Conservation (phyloP, 768 basidiomycete genomes). For the Amanita muscaria region DNA sequence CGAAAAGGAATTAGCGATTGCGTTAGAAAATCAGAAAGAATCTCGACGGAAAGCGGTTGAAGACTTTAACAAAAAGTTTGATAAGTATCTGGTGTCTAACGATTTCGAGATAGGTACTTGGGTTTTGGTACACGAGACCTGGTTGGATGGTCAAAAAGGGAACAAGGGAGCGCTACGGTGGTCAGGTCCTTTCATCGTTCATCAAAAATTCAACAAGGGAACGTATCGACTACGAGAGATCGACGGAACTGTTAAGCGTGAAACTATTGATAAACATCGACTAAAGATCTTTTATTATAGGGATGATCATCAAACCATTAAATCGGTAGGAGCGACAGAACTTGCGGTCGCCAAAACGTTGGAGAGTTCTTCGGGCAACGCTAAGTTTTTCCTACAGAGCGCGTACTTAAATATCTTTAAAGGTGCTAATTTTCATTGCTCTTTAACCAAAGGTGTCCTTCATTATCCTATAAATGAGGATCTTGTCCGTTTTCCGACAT, state of each 20-base stretch:
- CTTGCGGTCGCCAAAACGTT: too few species aligned
- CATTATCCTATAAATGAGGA: too few species aligned
- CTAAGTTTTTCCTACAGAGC: too few species aligned
- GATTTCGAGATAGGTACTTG: constrained; percentile 20
- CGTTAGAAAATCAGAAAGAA: constrained; percentile 8
- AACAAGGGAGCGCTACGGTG: constrained; percentile 20
- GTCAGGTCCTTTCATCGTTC: constrained; percentile 24
- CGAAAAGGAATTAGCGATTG: constrained; percentile 13
- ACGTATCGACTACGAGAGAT: too few species aligned
- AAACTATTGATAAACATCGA: constrained; percentile 11
- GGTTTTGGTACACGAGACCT: constrained; percentile 25
- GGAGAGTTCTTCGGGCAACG: too few species aligned
- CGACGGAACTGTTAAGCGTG: too few species aligned
- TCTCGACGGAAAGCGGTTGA: constrained; percentile 14
- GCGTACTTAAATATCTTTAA: too few species aligned
- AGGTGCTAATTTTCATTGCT: too few species aligned
- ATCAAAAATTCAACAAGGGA: constrained; percentile 9
- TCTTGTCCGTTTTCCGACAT: too few species aligned
- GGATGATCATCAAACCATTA: constrained; percentile 10
- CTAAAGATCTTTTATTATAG: constrained; percentile 15
- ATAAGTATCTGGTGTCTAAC: constrained; percentile 9
- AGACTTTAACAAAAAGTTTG: constrained; percentile 14
- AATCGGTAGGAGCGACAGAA: too few species aligned
- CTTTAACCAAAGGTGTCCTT: too few species aligned
- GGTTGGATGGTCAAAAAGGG: constrained; percentile 21